Conservation (phyloP, 2,329 filamentous ascomycete species). For the Blastomyces gilchristii region DNA sequence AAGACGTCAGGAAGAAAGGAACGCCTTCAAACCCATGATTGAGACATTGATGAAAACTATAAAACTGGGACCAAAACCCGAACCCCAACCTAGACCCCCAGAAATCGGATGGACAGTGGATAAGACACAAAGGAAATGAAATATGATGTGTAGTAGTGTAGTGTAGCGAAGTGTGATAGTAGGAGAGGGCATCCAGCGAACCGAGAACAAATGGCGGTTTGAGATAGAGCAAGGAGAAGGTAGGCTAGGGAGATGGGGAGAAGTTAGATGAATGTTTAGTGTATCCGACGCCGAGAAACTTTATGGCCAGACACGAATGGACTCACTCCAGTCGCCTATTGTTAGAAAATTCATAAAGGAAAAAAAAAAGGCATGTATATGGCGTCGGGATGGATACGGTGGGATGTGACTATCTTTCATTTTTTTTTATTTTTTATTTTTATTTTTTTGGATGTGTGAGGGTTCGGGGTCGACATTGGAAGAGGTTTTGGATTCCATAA, state of each 20-base stretch:
- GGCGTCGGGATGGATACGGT: neutral
- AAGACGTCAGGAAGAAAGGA: neutral
- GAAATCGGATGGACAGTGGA: neutral
- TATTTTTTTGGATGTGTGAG: too few relatives aligned
- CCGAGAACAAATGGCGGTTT: neutral
- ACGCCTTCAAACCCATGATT: neutral
- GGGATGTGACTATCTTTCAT: neutral
- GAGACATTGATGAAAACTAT: neutral
- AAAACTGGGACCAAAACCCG: neutral
- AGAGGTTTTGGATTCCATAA: neutral
- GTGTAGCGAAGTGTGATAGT: neutral
- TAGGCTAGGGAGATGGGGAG: neutral
- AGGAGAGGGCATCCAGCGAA: neutral
- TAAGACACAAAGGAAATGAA: neutral
- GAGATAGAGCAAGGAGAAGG: neutral
- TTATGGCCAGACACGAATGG: neutral
- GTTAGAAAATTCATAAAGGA: neutral
- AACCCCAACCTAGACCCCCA: neutral
- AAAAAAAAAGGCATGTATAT: neutral
- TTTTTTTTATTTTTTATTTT: neutral
- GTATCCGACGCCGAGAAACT: neutral
- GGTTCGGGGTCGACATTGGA: neutral
- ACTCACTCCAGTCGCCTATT: neutral
- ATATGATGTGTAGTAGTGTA: neutral
- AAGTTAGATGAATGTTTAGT: neutral